Conservation (phyloP, 768 basidiomycete genomes). For the Favolaschia claudopus region DNA sequence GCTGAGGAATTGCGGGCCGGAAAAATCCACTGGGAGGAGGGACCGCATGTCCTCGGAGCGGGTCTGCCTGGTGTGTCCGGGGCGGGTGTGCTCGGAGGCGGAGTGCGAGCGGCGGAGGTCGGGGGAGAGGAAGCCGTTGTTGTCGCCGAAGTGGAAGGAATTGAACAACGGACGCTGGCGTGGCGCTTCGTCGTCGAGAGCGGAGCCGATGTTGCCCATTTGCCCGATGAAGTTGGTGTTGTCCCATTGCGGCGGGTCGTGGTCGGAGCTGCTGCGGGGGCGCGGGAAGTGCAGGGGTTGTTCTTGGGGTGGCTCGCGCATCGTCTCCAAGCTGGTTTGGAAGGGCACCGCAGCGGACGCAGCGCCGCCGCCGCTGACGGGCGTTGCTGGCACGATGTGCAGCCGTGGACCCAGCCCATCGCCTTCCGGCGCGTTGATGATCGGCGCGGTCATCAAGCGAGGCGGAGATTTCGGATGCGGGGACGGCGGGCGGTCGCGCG, state of each 20-base stretch:
- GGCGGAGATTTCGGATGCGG: constrained; percentile 59
- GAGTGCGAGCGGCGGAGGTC: too few species aligned
- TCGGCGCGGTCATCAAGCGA: constrained; percentile 59
- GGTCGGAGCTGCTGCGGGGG: constrained; percentile 66
- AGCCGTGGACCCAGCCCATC: constrained; percentile 69
- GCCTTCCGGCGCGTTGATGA: constrained; percentile 59
- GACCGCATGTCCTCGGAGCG: too few species aligned
- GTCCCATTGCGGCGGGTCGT: constrained; percentile 65
- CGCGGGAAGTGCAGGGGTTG: constrained; percentile 38
- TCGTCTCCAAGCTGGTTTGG: constrained; percentile 55
- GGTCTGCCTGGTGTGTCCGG: too few species aligned
- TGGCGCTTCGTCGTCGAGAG: constrained; percentile 44
- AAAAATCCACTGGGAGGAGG: too few species aligned
- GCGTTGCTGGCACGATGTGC: constrained; percentile 86
- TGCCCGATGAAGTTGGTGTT: constrained; percentile 37
- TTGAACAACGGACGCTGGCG: constrained; percentile 32
- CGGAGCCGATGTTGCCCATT: constrained; percentile 40
- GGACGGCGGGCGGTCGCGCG: constrained; percentile 38
- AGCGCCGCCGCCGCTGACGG: constrained; percentile 68
- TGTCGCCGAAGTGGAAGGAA: constrained; percentile 7
- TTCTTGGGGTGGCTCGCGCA: constrained; percentile 34
- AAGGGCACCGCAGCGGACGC: constrained; percentile 57
- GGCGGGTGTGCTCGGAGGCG: too few species aligned
- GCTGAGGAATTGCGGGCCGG: too few species aligned
- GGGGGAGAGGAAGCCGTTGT: too few species aligned